These are phyloP conservation scores for Curvularia hawaiiensis DNA, from an alignment of 2,329 filamentous ascomycete genomes.

Conservation along the genomic window DNA sequence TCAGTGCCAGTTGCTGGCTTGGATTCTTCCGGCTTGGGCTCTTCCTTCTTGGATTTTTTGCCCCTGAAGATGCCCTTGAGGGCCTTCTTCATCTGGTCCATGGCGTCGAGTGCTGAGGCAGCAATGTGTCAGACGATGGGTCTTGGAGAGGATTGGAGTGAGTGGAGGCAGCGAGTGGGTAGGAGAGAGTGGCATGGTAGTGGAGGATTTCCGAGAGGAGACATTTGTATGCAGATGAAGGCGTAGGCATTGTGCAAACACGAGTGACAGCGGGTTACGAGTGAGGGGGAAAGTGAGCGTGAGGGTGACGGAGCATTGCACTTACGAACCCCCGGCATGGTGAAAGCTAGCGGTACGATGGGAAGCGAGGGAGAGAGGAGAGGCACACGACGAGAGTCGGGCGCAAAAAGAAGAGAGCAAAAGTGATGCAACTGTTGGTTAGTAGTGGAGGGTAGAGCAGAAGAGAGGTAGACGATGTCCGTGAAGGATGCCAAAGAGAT, in stretches of 20 bases:
- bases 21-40: conserved; percentile 31
- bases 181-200: background rate
- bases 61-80: conserved; percentile 45
- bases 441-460: conserved; percentile 2
- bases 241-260: background rate
- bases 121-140: conserved; percentile 17
- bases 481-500: conserved; percentile 7
- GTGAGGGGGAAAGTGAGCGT: conserved; percentile 11
- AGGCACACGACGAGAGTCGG: background rate
- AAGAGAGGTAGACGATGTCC: conserved; percentile 8
- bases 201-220: background rate
- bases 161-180: background rate
- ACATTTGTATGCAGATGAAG: background rate
- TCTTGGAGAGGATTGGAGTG: background rate
- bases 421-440: too few species aligned
- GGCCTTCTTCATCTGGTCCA: conserved; percentile 46
- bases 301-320: conserved; percentile 22
- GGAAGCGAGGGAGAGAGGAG: background rate
- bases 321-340: conserved; percentile 50
- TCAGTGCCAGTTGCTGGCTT: conserved; percentile 34
- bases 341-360: conserved; percentile 13
- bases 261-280: background rate
- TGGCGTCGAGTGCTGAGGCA: conserved; percentile 42
- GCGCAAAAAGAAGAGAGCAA: conserved; percentile 1
- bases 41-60: conserved; percentile 41